These are phyloP conservation scores for Elaeis oleifera DNA, from an alignment of 202 grass and related monocot species.

Conservation along the genomic window DNA sequence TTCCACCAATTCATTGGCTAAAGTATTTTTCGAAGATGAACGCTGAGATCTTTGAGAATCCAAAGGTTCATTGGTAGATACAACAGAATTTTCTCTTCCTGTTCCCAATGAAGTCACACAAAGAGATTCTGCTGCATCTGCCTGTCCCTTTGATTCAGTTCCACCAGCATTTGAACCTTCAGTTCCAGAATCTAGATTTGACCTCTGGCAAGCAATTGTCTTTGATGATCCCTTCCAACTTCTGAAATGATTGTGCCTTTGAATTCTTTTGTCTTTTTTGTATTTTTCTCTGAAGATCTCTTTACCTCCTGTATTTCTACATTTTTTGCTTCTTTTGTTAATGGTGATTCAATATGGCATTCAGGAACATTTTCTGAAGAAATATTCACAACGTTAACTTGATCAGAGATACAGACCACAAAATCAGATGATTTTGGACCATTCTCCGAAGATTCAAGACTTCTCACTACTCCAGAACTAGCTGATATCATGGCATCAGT, in stretches of 20 bases:
- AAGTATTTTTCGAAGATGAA: constrained; percentile 22
- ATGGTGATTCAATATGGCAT: constrained; percentile 10
- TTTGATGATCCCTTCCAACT: constrained; percentile 51
- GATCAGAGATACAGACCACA: constrained; percentile 25
- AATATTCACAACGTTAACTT: constrained; percentile 34
- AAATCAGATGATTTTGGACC: constrained; percentile 26
- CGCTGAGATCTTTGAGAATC: constrained; percentile 25
- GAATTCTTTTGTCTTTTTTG: constrained; percentile 65
- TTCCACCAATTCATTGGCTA: constrained; percentile 45
- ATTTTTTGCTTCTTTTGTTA: constrained; percentile 20
- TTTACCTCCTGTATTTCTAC: constrained; percentile 48
- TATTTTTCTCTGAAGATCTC: constrained; percentile 72
- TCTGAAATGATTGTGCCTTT: constrained; percentile 26
- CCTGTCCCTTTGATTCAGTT: constrained; percentile 36
- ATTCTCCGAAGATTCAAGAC: constrained; percentile 14
- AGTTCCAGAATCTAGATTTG: constrained; percentile 38
- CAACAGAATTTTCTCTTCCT: constrained; percentile 20
- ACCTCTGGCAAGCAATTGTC: constrained; percentile 31
- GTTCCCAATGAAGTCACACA: constrained; percentile 31
- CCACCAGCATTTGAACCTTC: constrained; percentile 31
- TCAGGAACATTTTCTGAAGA: constrained; percentile 25
- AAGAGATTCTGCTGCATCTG: constrained; percentile 33
- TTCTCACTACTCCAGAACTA: constrained; percentile 27
- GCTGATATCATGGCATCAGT: constrained; percentile 3
- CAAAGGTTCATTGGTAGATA: constrained; percentile 1